Conservation (phyloP, 2,329 filamentous ascomycete species). For the Tolypocladium inflatum region DNA sequence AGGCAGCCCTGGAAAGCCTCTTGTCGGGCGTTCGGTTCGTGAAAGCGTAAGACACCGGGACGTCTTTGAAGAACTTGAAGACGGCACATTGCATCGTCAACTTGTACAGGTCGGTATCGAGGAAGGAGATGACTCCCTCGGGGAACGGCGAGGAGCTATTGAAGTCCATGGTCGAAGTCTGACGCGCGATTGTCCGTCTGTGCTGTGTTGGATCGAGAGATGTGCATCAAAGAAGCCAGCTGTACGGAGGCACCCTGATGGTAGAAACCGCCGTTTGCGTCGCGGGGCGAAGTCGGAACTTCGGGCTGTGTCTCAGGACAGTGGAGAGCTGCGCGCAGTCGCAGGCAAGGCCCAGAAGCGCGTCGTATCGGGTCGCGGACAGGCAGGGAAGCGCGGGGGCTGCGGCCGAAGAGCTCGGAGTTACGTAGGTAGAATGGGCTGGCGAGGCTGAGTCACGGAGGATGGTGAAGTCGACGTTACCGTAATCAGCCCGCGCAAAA, state of each 20-base stretch:
- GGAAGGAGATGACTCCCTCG: conserved; percentile 71
- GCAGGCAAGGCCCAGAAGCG: neutral
- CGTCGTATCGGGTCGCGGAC: neutral
- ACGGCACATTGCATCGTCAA: conserved; percentile 98
- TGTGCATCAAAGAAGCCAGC: neutral
- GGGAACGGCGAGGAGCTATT: conserved; percentile 58
- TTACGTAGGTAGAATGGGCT: neutral
- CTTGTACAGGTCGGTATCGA: conserved; percentile 86
- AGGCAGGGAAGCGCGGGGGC: neutral
- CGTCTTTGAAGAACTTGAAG: conserved; percentile 78
- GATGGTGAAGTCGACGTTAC: neutral
- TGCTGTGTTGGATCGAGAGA: too few species aligned
- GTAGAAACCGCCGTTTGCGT: neutral
- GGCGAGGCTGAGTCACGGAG: neutral
- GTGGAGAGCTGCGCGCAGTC: neutral
- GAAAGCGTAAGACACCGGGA: conserved; percentile 81
- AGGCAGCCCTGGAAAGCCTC: conserved; percentile 76
- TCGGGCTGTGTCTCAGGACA: neutral
- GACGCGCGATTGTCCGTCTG: neutral
- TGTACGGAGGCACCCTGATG: neutral
- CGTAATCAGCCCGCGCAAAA: neutral
- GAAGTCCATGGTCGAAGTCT: conserved; percentile 44
- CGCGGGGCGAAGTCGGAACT: neutral
- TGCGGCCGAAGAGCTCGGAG: neutral
- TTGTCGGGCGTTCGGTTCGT: conserved; percentile 94